Evolutionary conservation across 805 yeast genomes (phyloP).

Genomic region (Cyberlindnera petersonii): DNA sequence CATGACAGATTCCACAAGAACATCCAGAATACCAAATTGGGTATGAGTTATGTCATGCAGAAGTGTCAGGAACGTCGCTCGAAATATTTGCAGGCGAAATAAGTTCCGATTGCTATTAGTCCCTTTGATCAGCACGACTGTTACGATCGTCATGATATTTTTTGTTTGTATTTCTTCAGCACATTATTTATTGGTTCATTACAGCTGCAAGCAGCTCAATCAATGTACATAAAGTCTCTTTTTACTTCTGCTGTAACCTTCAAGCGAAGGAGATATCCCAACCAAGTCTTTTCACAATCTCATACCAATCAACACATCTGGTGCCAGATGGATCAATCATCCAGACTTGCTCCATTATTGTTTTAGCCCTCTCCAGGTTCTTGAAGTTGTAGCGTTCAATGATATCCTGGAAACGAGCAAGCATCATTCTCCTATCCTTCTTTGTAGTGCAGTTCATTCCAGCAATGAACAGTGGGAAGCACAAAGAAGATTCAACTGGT

Average conservation of each 20-base stretch:
- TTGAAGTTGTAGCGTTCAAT: constrained; percentile 65
- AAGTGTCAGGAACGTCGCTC: constrained; percentile 36
- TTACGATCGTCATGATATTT: no score
- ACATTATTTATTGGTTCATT: constrained; percentile 1
- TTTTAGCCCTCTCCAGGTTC: constrained; percentile 46
- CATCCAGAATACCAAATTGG: constrained; percentile 59
- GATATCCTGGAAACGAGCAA: constrained; percentile 48
- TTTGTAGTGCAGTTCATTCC: constrained; percentile 61
- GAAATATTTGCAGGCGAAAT: constrained; percentile 3
- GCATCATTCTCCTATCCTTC: constrained; percentile 51
- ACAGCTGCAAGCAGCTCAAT: not conserved
- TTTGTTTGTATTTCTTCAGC: not conserved
- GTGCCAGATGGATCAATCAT: constrained; percentile 46
- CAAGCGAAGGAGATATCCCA: constrained; percentile 79
- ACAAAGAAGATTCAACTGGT: constrained; percentile 63
- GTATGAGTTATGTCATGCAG: constrained; percentile 77
- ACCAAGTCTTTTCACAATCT: constrained; percentile 57
- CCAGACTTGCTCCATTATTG: constrained; percentile 40
- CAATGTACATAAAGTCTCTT: not conserved
- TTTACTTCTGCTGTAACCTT: constrained; percentile 1
- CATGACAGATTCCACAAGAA: constrained; percentile 65
- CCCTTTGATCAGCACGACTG: not conserved
- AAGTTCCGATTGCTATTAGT: no score
- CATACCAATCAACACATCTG: constrained; percentile 68
- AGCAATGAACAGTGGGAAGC: constrained; percentile 75